phyloP scores from a whole-genome alignment of 495 filamentous ascomycete species.

The Talaromyces proteolyticus region DNA sequence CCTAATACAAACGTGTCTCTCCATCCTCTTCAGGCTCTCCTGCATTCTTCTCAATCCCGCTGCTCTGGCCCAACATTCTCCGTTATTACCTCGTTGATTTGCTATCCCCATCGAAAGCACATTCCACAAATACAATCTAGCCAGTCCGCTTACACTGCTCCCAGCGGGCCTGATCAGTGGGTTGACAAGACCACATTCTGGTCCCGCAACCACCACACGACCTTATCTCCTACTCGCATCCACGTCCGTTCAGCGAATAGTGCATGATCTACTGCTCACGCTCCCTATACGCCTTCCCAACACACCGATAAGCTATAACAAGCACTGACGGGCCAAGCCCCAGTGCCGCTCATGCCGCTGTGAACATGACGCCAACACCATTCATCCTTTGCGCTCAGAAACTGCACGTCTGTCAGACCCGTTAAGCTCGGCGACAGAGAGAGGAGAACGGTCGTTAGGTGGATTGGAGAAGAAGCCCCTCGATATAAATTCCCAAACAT shows the following conservation, averaged over 20 bases:
- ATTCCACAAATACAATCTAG: not conserved
- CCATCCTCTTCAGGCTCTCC: too few species aligned
- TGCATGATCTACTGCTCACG: too few species aligned
- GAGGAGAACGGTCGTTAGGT: not conserved
- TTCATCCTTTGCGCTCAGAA: constrained; percentile 5
- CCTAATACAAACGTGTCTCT: too few species aligned
- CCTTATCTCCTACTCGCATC: too few species aligned
- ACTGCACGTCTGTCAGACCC: constrained; percentile 13
- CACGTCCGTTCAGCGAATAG: too few species aligned
- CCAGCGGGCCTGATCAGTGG: too few species aligned
- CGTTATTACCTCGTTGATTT: not conserved
- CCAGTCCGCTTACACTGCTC: not conserved
- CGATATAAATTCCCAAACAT: not conserved
- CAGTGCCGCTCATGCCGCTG: constrained; percentile 28
- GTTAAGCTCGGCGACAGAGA: constrained; percentile 9
- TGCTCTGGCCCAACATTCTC: too few species aligned
- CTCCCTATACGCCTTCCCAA: not conserved
- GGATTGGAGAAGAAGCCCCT: not conserved
- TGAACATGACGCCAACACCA: constrained; percentile 32
- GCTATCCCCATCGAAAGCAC: not conserved
- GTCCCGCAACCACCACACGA: too few species aligned
- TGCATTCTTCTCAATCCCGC: too few species aligned
- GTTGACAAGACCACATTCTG: too few species aligned
- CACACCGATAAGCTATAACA: not conserved
- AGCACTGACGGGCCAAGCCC: constrained; percentile 35